Conservation (phyloP, 106 monocot species). For the Xerophyta viscosa region DNA sequence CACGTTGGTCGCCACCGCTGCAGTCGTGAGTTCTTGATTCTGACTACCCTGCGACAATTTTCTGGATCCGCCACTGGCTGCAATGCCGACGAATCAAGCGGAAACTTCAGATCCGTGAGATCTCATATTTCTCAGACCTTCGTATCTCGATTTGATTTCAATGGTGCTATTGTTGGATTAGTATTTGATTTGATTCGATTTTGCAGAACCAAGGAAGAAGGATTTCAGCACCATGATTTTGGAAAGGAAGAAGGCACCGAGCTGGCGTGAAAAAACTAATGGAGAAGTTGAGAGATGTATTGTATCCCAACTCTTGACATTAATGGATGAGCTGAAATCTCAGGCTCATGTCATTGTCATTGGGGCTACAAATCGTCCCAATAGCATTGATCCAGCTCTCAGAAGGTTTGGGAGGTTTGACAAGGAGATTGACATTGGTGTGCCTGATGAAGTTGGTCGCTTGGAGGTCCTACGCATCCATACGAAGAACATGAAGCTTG, state of each 20-base stretch:
- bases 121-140: no score
- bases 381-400: slow-evolving; percentile 12
- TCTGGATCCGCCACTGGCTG: no score
- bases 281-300: background rate
- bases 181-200: no score
- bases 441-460: slow-evolving; percentile 19
- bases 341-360: slow-evolving; percentile 20
- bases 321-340: slow-evolving; percentile 20
- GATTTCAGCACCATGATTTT: slow-evolving; percentile 15
- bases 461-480: slow-evolving; percentile 20
- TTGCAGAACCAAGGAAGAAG: no score
- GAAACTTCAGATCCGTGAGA: no score
- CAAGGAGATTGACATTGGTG: slow-evolving; percentile 15
- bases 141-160: no score
- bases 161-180: no score
- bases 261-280: slow-evolving; percentile 2
- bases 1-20: no score
- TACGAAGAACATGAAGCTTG: slow-evolving; percentile 22
- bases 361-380: slow-evolving; percentile 12
- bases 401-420: slow-evolving; percentile 21
- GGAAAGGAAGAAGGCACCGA: slow-evolving; percentile 15
- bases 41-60: no score
- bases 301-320: slow-evolving; percentile 6
- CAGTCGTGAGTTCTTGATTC: no score
- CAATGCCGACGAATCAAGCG: no score